Evolutionary conservation across 331 rosid species (phyloP).

Genomic region (Ulmus americana): DNA sequence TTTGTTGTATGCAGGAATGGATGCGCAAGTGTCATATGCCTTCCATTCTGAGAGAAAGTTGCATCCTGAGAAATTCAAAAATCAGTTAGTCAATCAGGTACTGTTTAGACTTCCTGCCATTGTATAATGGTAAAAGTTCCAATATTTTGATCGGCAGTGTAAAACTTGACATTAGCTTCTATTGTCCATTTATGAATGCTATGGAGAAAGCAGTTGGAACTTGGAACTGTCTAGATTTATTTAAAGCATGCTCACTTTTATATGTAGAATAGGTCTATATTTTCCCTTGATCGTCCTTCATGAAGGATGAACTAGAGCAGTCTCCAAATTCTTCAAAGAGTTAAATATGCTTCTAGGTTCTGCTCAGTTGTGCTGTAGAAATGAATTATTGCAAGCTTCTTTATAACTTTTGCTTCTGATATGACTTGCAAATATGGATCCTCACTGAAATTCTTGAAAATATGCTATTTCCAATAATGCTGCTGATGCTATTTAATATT

Average conservation of each 20-base stretch:
- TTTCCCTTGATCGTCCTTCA: no score
- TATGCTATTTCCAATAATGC: not conserved
- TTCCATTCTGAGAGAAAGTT: slow-evolving; percentile 86
- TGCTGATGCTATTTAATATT: not conserved
- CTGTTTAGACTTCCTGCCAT: not conserved
- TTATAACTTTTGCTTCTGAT: no score
- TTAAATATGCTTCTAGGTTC: not conserved
- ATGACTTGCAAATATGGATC: not conserved
- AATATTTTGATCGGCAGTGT: not conserved
- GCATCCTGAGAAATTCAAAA: slow-evolving; percentile 92
- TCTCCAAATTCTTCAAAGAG: not conserved
- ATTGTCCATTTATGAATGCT: not conserved
- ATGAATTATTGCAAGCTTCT: no score
- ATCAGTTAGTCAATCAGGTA: slow-evolving; percentile 87
- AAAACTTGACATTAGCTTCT: not conserved
- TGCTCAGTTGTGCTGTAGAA: not conserved
- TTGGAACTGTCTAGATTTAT: not conserved
- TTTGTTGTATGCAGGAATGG: slow-evolving; percentile 63
- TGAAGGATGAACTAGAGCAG: not conserved
- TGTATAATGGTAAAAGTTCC: no score
- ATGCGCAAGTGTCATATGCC: slow-evolving; percentile 95
- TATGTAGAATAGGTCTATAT: not conserved
- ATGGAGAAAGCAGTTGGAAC: not conserved
- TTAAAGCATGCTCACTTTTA: not conserved
- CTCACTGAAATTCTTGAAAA: not conserved